Percentiles rank a stretch among this genome's conserved stretches.
phyloP scores from a whole-genome alignment of 2,329 filamentous ascomycete genomes.

The Rutstroemia sp. region DNA sequence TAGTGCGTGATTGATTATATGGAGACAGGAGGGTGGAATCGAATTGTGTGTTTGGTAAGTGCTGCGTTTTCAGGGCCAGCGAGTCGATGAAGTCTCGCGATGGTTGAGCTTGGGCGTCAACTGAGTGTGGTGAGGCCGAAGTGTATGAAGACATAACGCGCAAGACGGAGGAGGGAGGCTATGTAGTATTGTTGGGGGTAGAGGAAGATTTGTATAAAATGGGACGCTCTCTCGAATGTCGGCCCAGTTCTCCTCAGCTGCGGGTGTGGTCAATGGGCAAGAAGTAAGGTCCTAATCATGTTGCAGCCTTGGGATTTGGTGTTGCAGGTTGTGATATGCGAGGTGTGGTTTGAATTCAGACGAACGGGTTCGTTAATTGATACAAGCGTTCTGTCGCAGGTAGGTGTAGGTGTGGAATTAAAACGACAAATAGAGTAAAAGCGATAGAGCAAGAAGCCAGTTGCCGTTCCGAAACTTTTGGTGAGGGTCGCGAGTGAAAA shows the following conservation, averaged over 20 bases:
- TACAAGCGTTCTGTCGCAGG: conserved; percentile 4
- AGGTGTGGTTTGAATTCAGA: background rate
- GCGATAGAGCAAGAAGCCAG: background rate
- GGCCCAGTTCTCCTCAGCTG: conserved; percentile 14
- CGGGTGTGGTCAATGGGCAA: conserved; percentile 18
- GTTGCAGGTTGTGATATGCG: conserved; percentile 2
- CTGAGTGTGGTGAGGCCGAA: conserved; percentile 15
- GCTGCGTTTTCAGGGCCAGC: conserved; percentile 18
- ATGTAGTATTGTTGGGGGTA: conserved; percentile 16
- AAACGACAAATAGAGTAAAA: no score
- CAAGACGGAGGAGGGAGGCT: conserved; percentile 22
- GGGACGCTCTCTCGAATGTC: conserved; percentile 7
- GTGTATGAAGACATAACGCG: conserved; percentile 28
- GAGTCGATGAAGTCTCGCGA: conserved; percentile 21
- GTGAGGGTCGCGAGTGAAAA: background rate
- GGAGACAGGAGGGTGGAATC: conserved; percentile 23
- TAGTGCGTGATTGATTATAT: conserved; percentile 21
- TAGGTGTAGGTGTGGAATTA: background rate
- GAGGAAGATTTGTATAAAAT: conserved; percentile 16
- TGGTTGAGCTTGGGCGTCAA: conserved; percentile 20
- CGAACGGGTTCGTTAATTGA: conserved; percentile 7
- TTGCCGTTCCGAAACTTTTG: background rate
- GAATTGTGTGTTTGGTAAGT: conserved; percentile 17
- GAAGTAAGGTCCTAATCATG: conserved; percentile 23
- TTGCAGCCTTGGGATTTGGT: conserved; percentile 18